Base-by-base conservation (phyloP, 768 basidiomycete genomes). In the Wakefieldia striispora region DNA sequence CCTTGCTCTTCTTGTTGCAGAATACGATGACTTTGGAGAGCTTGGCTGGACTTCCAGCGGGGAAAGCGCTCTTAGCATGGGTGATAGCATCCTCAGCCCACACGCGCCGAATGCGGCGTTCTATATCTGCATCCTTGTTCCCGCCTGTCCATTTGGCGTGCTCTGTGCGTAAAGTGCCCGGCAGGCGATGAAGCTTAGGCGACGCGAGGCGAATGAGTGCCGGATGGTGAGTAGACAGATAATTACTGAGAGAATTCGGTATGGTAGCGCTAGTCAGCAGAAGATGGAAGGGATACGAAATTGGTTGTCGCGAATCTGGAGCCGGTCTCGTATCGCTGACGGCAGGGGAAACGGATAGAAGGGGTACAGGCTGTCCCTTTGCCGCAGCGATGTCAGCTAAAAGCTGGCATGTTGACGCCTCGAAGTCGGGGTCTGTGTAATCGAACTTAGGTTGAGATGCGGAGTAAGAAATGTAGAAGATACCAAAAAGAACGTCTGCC, bases 401-500 rank as follows among this genome's bases (percentile, higher is more conserved):
- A 2, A 95, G 72, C 40, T 76, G 69, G 3, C 81, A 72, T 0
- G 92, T 95, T 26, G 84, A 78, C 45, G 83, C 80, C 51, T 83
- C 76, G 65, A 95, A 95, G 65, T 95, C 91, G 1, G 83, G 75
- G 61, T 93, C 92, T 95, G 56, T 6, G 24, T 14, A 4, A 35
- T 23, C 41, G 33, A 40, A 23, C 50, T 45, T 44, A 33, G 46
- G 34, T 10, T 33, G 10, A 33, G 27, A 12, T 12, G 31, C 16
- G 38, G 23, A 35, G 27, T 5, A 23, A 33, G 6, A 19, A 17
- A 20, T 11, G 27, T 27, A 3, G 9, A 38, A 67, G 79, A 43
- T 55, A 90, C 93, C 91, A 45, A 95, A 86, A 12, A 95, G 72
- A 42, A 97, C 82, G 63, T 95, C 94, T 0, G 94, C 93, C 62